phyloP scores from a whole-genome alignment of 2,329 filamentous ascomycete species.

The Lomentospora prolificans region DNA sequence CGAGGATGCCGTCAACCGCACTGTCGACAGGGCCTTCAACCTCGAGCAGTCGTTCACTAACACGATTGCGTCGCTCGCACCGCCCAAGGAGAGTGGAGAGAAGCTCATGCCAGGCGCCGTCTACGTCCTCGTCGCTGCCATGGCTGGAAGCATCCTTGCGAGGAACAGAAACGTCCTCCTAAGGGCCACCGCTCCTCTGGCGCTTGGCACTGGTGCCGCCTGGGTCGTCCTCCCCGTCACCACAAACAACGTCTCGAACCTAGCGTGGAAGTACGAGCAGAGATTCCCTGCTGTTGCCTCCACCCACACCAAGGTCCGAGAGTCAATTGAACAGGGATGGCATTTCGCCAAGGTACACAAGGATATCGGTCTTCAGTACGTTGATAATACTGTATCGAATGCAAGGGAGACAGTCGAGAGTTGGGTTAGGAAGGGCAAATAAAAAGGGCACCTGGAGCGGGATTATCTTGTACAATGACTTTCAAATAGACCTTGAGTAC shows the following conservation, averaged over 20 bases:
- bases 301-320: slow-evolving; percentile 63
- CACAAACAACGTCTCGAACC: slow-evolving; percentile 75
- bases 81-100: slow-evolving; percentile 76
- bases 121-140: slow-evolving; percentile 87
- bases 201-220: slow-evolving; percentile 72
- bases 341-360: slow-evolving; percentile 67
- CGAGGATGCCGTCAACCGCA: slow-evolving; percentile 74
- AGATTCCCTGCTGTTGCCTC: slow-evolving; percentile 74
- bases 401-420: slow-evolving; percentile 70
- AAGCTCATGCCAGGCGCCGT: slow-evolving; percentile 79
- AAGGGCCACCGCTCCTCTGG: slow-evolving; percentile 64
- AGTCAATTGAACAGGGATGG: slow-evolving; percentile 59
- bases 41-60: slow-evolving; percentile 84
- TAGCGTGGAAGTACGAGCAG: slow-evolving; percentile 91
- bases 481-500: slow-evolving; percentile 12
- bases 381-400: slow-evolving; percentile 71
- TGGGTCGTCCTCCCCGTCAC: slow-evolving; percentile 82
- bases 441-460: slow-evolving; percentile 19
- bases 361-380: slow-evolving; percentile 57
- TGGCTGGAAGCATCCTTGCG: slow-evolving; percentile 87
- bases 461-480: slow-evolving; percentile 12
- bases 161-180: slow-evolving; percentile 81
- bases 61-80: slow-evolving; percentile 82
- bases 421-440: slow-evolving; percentile 88
- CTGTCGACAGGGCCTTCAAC: slow-evolving; percentile 70